A percentile compares a stretch with the other conserved stretches of the same genome.
Conservation (phyloP, 345 rosid genomes). For the Gossypium bickii region DNA sequence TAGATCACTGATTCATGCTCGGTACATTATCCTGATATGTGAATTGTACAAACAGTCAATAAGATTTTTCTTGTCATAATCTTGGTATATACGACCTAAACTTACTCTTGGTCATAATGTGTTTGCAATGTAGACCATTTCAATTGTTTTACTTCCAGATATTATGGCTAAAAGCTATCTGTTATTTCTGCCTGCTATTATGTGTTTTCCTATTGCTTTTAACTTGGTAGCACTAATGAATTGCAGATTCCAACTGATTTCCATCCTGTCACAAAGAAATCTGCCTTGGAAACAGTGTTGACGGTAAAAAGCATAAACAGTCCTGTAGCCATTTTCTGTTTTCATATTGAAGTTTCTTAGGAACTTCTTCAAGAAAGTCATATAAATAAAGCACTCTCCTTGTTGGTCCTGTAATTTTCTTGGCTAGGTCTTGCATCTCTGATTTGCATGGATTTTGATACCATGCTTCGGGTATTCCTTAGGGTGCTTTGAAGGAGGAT, state of each 20-base stretch:
- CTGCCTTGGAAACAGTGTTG: slow-evolving; percentile 92
- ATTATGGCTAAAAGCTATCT: background rate
- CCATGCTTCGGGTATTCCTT: background rate
- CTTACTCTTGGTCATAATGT: background rate
- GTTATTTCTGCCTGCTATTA: background rate
- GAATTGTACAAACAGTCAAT: background rate
- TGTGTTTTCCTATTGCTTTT: slow-evolving; percentile 8
- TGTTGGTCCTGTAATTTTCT: background rate
- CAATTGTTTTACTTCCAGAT: background rate
- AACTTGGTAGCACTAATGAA: background rate
- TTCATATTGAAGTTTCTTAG: background rate
- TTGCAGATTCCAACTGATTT: slow-evolving; percentile 94
- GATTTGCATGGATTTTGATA: background rate
- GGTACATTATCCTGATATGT: background rate
- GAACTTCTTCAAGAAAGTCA: background rate
- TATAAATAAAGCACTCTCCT: background rate
- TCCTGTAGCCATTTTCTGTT: background rate
- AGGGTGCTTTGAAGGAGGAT: background rate
- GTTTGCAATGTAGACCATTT: background rate
- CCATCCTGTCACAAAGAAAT: slow-evolving; percentile 91
- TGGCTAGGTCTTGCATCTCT: background rate
- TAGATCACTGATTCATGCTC: background rate
- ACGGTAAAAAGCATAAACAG: slow-evolving; percentile 53
- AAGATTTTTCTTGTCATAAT: background rate
- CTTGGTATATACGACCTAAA: background rate